Conservation (phyloP, 176 grass and related monocot genomes). For the Rhynchospora breviuscula region DNA sequence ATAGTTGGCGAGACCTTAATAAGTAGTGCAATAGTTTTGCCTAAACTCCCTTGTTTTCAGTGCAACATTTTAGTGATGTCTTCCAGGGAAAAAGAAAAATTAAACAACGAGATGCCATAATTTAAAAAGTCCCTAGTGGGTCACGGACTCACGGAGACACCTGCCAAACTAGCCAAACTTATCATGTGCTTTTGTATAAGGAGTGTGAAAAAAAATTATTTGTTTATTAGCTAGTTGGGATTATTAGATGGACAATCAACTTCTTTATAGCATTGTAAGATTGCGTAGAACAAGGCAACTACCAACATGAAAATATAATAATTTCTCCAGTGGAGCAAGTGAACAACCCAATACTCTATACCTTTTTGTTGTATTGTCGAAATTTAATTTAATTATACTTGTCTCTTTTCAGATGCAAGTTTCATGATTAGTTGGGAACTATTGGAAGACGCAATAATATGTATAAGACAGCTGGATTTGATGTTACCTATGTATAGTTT, state of each 20-base stretch:
- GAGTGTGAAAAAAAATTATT: background rate
- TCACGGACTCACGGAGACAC: background rate
- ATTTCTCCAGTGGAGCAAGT: background rate
- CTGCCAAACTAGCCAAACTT: background rate
- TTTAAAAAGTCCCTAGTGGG: background rate
- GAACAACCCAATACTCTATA: background rate
- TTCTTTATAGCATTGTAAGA: background rate
- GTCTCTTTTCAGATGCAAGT: background rate
- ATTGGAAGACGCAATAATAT: background rate
- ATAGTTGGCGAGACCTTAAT: background rate
- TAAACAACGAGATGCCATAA: background rate
- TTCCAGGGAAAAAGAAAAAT: background rate
- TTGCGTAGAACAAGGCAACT: background rate
- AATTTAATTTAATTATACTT: background rate
- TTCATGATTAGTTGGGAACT: background rate
- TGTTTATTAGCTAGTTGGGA: background rate
- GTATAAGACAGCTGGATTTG: background rate
- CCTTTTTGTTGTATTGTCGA: background rate
- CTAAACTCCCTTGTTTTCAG: background rate
- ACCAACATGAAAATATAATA: background rate
- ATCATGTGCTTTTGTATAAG: background rate
- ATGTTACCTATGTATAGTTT: background rate
- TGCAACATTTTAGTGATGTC: background rate
- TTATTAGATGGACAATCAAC: slow-evolving; percentile 19
- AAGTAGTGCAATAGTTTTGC: background rate